phyloP scores from a whole-genome alignment of 805 yeast genomes.

The Metschnikowia peoriensis region DNA sequence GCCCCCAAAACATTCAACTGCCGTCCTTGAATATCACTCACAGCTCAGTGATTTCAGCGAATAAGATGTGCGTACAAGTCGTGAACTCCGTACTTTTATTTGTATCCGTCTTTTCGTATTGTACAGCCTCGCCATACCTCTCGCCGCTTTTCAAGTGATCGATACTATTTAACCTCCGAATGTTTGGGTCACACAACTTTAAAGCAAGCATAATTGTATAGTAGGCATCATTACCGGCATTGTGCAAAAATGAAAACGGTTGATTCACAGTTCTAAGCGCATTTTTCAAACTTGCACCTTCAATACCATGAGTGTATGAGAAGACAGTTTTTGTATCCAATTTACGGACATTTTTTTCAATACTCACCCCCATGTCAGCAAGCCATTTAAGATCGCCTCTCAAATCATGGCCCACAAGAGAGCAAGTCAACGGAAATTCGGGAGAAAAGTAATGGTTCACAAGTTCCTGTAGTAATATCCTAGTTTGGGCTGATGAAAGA shows the following conservation, averaged over 20 bases:
- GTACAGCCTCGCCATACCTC: neutral
- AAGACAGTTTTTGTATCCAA: constrained; percentile 22
- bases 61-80: neutral
- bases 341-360: neutral
- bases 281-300: constrained; percentile 23
- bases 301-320: constrained; percentile 13
- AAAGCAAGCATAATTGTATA: constrained; percentile 25
- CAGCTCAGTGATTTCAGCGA: neutral
- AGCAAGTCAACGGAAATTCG: constrained; percentile 12
- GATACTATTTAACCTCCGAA: constrained; percentile 3
- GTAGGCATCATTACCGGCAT: constrained; percentile 30
- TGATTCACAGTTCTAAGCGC: constrained; percentile 19
- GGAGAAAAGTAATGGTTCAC: constrained; percentile 15
- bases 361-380: constrained; percentile 7
- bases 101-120: neutral
- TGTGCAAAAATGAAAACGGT: constrained; percentile 25
- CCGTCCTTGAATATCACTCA: too few relatives aligned
- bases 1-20: too few relatives aligned
- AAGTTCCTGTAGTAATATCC: constrained; percentile 10
- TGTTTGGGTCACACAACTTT: constrained; percentile 24
- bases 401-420: constrained; percentile 20
- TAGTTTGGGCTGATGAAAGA: constrained; percentile 8
- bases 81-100: constrained; percentile 1
- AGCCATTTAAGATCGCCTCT: constrained; percentile 17
- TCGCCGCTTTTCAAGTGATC: constrained; percentile 3